Base-by-base conservation (phyloP, 768 basidiomycete genomes). In the Kwoniella sp. region DNA sequence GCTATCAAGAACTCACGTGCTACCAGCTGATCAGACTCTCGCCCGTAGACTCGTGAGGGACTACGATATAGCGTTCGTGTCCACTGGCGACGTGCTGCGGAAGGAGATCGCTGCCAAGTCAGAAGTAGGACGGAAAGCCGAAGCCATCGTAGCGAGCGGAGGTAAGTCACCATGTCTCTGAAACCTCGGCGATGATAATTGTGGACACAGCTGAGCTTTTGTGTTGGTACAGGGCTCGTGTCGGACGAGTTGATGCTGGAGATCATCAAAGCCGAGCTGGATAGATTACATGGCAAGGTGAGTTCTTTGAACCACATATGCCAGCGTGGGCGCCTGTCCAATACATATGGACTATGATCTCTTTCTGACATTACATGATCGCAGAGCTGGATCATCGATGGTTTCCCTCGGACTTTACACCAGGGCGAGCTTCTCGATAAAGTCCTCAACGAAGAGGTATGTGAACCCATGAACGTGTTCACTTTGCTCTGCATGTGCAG, bases 331-430 rank as follows among this genome's bases (percentile, higher is more conserved):
- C n/a, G n/a, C n/a, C n/a, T n/a, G n/a, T n/a, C n/a, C n/a, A n/a
- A n/a, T n/a, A n/a, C n/a, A n/a, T n/a, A n/a, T n/a, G n/a, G n/a
- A n/a, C n/a, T n/a, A n/a, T n/a, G n/a, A n/a, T n/a, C n/a, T n/a
- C n/a, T n/a, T n/a, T n/a, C n/a, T n/a, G n/a, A n/a, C n/a, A n/a
- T n/a, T n/a, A n/a, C n/a, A n/a, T n/a, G n/a, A n/a, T n/a, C n/a
- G n/a, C 60, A 78, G 77, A 77, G 72, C 68, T 81, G 80, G 80
- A 80, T 81, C 54, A 58, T 81, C 1, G 80, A 81, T 50, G 80
- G 80, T 0, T 81, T 80, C 63, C 80, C 80, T 4, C 70, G 80
- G 10, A 81, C 80, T 12, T 63, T 81, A 30, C 70, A 70, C 55
- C 80, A 81, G 61, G 80, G 78, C 4, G 68, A 69, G 50, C 60